phyloP scores from a whole-genome alignment of 805 yeast species.

The Alloascoidea hylecoeti region DNA sequence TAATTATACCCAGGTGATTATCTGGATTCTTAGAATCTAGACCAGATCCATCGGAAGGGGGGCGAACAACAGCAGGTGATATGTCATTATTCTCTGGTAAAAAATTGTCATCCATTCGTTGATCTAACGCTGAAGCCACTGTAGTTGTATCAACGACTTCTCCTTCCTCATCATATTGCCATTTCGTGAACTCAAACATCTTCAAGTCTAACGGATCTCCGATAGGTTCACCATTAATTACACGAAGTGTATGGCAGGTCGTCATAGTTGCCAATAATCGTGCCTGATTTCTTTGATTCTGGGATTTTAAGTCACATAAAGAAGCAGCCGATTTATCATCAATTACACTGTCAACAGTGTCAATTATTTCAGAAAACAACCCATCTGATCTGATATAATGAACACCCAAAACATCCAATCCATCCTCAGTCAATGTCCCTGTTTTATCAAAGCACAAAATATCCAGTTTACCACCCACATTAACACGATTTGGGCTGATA shows the following conservation, averaged over 20 bases:
- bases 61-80: slow-evolving; percentile 36
- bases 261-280: slow-evolving; percentile 36
- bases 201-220: slow-evolving; percentile 93
- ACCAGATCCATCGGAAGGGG: slow-evolving; percentile 14
- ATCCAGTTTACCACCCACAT: slow-evolving; percentile 91
- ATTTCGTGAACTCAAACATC: slow-evolving; percentile 83
- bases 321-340: slow-evolving; percentile 9
- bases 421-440: slow-evolving; percentile 95
- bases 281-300: slow-evolving; percentile 5
- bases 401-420: slow-evolving; percentile 72
- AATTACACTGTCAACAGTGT: slow-evolving; percentile 4
- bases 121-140: slow-evolving; percentile 15
- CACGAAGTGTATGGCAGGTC: slow-evolving; percentile 78
- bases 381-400: slow-evolving; percentile 18
- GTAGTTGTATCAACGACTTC: slow-evolving; percentile 17
- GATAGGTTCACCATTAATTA: slow-evolving; percentile 62
- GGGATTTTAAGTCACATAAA: slow-evolving; percentile 7
- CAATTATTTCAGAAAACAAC: slow-evolving; percentile 7
- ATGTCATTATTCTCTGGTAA: slow-evolving; percentile 28
- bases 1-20: slow-evolving; percentile 28
- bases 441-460: slow-evolving; percentile 91
- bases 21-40: slow-evolving; percentile 11
- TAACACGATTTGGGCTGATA: slow-evolving; percentile 87
- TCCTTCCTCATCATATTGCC: slow-evolving; percentile 63
- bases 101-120: slow-evolving; percentile 20